Base-by-base conservation (phyloP, 148 eudicot genomes). In the Polygonum maritimum region DNA sequence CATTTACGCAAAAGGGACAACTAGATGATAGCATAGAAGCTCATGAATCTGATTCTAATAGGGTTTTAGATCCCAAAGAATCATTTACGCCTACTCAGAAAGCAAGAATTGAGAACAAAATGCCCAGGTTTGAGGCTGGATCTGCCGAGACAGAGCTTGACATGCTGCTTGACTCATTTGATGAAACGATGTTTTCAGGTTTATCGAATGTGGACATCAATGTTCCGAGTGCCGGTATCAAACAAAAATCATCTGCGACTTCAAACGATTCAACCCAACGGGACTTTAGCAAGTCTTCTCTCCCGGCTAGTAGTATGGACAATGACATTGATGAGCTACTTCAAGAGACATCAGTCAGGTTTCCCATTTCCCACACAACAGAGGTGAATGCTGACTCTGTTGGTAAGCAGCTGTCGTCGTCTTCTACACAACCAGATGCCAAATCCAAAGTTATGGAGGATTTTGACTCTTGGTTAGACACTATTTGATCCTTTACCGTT, bases 381-480 rank as follows among this genome's bases (percentile, higher is more conserved):
- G 83, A 73, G 55, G 76, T 77, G 65, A 80, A 74, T 40, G 36
- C 75, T 21, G 22, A 65, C 47, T 49, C 76, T 21, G 49, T 36
- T 15, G 71, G 67, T 76, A 65, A 41, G 31, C 47, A 39, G 12
- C 33, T 81, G 9, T 79, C 89, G 19, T 71, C 84, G 60, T 75
- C 82, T 8, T 35, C 78, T 6, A 48, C 76, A 57, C 47, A 44
- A 44, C 81, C 89, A 67, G 44, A 14, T 77, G 80, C 89, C 5
- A 89, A 89, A 48, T 80, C 92, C 36, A 77, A 85, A 75, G 82
- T 74, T n/a, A 49, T 89, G 60, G 96, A 91, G 76, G 98, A 93
- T 81, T 93, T 93, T 76, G 96, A 91, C 83, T 86, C 96, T 35
- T 93, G 96, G 93, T 83, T 93, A 9, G 90, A 91, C 78, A 79